These are phyloP conservation scores for Puccinia hordei DNA, from an alignment of 1,284 basidiomycete species.

Conservation along the genomic window DNA sequence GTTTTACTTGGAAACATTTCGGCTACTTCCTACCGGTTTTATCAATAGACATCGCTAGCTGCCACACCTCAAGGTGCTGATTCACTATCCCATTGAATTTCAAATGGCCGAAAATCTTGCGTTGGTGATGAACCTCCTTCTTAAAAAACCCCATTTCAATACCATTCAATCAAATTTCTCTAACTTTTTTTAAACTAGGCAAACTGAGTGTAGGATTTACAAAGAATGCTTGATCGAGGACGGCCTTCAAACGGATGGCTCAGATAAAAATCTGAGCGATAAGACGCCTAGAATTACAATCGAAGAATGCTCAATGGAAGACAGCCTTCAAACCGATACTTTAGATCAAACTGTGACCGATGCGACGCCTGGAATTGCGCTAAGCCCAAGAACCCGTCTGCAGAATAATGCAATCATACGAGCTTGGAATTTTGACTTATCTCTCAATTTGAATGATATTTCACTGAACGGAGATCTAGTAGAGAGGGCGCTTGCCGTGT, in stretches of 20 bases:
- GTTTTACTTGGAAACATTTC: background rate
- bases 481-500: background rate
- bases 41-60: background rate
- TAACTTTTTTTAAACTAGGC: background rate
- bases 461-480: constrained; percentile 4
- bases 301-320: background rate
- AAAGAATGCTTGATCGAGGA: background rate
- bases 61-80: background rate
- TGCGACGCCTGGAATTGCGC: background rate
- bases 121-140: background rate
- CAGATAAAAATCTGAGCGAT: background rate
- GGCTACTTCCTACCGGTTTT: background rate
- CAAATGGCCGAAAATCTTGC: background rate
- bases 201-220: background rate
- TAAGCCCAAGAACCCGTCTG: background rate
- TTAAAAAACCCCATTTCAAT: background rate
- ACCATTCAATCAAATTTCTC: background rate
- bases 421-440: constrained; percentile 12
- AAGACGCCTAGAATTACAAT: background rate
- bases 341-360: background rate
- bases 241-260: background rate
- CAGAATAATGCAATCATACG: background rate
- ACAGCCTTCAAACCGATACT: background rate
- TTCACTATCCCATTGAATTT: background rate
- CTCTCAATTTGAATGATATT: background rate